Percentiles rank a stretch among this genome's conserved stretches.
Conservation (phyloP, 768 basidiomycete species). For the Suillus plorans region DNA sequence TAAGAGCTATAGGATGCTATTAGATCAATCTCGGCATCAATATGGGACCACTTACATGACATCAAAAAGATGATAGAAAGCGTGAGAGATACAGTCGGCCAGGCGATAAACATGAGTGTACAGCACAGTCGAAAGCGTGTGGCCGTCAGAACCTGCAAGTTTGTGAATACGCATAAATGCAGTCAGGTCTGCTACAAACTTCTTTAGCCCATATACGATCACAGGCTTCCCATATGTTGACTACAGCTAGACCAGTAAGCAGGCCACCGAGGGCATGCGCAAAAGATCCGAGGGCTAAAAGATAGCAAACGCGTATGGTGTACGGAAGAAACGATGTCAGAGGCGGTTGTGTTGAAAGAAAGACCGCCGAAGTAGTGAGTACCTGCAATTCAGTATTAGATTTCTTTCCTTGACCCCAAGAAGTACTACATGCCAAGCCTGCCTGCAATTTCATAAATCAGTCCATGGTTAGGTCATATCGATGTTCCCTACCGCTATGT, state of each 20-base stretch:
- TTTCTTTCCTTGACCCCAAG: background rate
- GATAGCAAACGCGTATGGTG: background rate
- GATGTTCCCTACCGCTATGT: background rate
- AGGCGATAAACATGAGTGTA: background rate
- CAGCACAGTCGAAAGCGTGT: background rate
- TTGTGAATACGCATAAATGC: background rate
- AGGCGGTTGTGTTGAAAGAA: constrained; percentile 1
- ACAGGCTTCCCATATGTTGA: background rate
- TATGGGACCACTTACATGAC: background rate
- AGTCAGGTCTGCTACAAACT: constrained; percentile 1
- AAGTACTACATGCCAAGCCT: background rate
- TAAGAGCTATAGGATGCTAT: background rate
- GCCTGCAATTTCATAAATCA: constrained; percentile 2
- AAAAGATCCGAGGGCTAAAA: constrained; percentile 4
- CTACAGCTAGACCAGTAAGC: constrained; percentile 1
- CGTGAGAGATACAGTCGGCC: background rate
- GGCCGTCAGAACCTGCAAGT: background rate
- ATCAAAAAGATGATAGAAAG: background rate
- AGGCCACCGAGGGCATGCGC: constrained; percentile 5
- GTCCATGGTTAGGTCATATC: background rate
- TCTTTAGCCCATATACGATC: constrained; percentile 3
- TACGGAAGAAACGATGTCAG: constrained; percentile 1
- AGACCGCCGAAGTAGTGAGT: constrained; percentile 3
- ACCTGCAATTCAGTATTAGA: background rate
- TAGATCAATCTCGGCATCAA: background rate